These are phyloP conservation scores for Endogone sp. DNA, from an alignment of 192 early-diverging fungal genomes.

Conservation along the genomic window DNA sequence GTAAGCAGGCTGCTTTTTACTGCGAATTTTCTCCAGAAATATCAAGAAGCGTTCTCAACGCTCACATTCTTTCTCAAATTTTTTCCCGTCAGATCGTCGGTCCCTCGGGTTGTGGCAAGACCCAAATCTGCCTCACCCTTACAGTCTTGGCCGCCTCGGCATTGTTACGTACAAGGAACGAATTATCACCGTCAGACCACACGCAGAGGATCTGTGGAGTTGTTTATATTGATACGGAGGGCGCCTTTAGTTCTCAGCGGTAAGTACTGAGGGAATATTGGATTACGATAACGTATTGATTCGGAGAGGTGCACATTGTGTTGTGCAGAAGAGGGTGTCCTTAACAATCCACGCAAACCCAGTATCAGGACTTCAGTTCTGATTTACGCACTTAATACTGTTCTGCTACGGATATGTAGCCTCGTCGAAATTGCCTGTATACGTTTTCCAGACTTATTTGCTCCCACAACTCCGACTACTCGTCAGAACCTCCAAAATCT, in stretches of 20 bases:
- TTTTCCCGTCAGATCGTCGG: conserved; percentile 1
- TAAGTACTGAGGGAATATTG: background rate
- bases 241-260: conserved; percentile 1
- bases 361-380: too few relatives aligned
- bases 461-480: background rate
- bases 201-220: background rate
- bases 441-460: background rate
- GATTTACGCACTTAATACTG: too few relatives aligned
- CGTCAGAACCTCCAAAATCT: background rate
- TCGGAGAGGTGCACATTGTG: too few relatives aligned
- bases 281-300: background rate
- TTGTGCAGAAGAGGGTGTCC: too few relatives aligned
- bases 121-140: conserved; percentile 3
- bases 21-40: background rate
- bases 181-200: background rate
- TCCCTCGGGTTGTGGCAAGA: conserved; percentile 1
- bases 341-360: too few relatives aligned
- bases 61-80: background rate
- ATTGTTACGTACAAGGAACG: background rate
- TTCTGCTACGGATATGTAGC: too few relatives aligned
- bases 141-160: background rate
- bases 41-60: too few relatives aligned
- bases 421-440: background rate
- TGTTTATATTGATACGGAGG: conserved; percentile 7
- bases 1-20: background rate